Evolutionary conservation across 345 rosid genomes (phyloP), one percentile per base, ranked within the genome.

Genomic region (Euphorbia peplus): DNA sequence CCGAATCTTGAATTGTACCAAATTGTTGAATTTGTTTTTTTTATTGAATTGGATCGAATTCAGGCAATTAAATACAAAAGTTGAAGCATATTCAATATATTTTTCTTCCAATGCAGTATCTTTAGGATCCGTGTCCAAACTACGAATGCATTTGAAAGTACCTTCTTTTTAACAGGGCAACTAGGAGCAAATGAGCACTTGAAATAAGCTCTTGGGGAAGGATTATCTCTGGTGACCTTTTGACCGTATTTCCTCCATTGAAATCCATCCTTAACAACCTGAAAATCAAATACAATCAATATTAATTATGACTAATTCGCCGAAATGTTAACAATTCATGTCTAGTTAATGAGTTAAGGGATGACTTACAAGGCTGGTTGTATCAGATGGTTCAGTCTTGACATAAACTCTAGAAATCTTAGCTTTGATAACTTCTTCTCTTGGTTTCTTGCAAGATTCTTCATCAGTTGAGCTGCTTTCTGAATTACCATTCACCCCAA

Each of bases 171-270:
- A 32, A 95, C 97, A 25, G 96, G 96, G 82, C 99, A 95, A 73
- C 78, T 84, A 9, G 99, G 99, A 68, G 99, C 98, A 72, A 85
- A 90, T 70, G 98, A 91, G 82, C 99, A 95, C 71, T 86, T 91
- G 88, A 88, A 95, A 84, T 95, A 95, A 73, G 98, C 99, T 84
- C 98, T 84, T 18, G 99, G 99, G 68, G 84, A 95, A 59, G 99
- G 99, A 67, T 95, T 95, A 69, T 95, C 93, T 83, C 99, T 91
- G 14, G 99, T 95, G n/a, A 95, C 98, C 66, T 95, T 95, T 63
- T 95, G 99, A 35, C 99, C 99, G 72, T 95, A 95, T 70, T 95
- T 95, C 77, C 98, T 95, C 99, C 99, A 95, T 69, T 91, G 99
- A 80, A 88, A 95, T 51, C 99, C 99, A 86, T 95, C 99, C 70